These are phyloP conservation scores for Clavispora asparagi DNA, from an alignment of 805 yeast genomes.

Conservation along the genomic window DNA sequence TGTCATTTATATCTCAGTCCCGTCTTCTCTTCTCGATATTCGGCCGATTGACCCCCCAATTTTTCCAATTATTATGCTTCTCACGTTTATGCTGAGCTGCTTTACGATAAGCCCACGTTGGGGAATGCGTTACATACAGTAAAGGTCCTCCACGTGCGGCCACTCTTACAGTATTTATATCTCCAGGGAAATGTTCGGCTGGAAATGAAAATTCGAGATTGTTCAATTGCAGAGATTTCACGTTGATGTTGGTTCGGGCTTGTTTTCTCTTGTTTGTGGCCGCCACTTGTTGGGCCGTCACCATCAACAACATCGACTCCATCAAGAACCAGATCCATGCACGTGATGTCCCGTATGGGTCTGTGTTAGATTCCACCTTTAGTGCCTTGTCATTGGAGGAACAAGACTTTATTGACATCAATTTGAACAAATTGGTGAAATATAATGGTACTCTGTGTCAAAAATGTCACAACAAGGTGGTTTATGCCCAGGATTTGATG, in stretches of 20 bases:
- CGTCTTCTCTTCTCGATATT: no score
- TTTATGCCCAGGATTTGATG: conserved; percentile 23
- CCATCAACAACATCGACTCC: conserved; percentile 23
- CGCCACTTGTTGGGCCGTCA: conserved; percentile 11
- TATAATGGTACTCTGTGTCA: conserved; percentile 32
- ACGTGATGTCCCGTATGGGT: conserved; percentile 9
- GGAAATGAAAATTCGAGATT: neutral
- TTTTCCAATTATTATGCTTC: no score
- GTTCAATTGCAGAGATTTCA: neutral
- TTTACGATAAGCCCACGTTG: neutral
- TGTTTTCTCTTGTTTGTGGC: conserved; percentile 10
- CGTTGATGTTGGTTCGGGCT: neutral
- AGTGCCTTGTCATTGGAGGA: conserved; percentile 20
- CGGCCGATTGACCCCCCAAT: no score
- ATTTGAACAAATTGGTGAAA: conserved; percentile 22
- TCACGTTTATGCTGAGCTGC: neutral
- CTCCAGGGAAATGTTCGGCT: neutral
- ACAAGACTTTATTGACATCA: conserved; percentile 24
- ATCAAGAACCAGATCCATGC: conserved; percentile 17
- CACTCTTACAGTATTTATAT: neutral
- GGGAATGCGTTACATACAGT: neutral
- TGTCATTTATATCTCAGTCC: no score
- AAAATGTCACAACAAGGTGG: conserved; percentile 31
- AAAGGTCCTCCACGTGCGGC: neutral
- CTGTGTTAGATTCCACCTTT: conserved; percentile 22